Base-by-base conservation (phyloP, 345 rosid genomes). In the Chamaenerion angustifolium region DNA sequence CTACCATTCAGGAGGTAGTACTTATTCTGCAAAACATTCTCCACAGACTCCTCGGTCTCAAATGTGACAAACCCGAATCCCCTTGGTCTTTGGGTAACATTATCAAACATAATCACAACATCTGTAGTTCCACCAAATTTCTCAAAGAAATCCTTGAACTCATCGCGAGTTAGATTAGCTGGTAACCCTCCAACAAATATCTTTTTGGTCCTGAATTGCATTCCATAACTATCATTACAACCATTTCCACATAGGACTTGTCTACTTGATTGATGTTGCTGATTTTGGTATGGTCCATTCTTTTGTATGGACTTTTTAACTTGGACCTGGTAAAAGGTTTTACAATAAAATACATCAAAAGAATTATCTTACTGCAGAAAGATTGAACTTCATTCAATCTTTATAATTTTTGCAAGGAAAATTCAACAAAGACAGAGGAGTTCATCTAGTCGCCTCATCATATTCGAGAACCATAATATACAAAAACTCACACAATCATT, bases 281-380 rank as follows among this genome's bases (percentile, higher is more conserved):
- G 80, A 40, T 42, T 19, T 4, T 64, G 77, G 25, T 53, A 15
- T 8, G 70, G 79, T 51, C 74, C 79, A 46, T 65, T 57, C 57
- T 55, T 64, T 16, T 56, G 66, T 23, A 48, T 46, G 1, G 74
- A 63, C 58, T 46, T 64, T 59, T 64, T 60, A 16, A 69, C 74
- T 42, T 52, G 58, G 46, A 69, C 74, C 74, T 69, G 48, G 21
- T 10, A 27, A 15, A 42, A 18, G 16, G 10, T 31, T 27, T 12
- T 6, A 14, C 43, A 35, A 51, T 13, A 50, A 37, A 27, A 1
- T 3, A 31, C 37, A 16, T 31, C 16, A 21, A 54, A 12, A 12
- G 2, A 64, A 17, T 16, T 8, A 12, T 43, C 17, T 21, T 13
- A 17, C 6, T 11, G 18, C 40, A 41, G 13, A 16, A 17, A 16